Evolutionary conservation across 805 yeast genomes (phyloP).

Genomic region (Metschnikowia chrysomelidarum): DNA sequence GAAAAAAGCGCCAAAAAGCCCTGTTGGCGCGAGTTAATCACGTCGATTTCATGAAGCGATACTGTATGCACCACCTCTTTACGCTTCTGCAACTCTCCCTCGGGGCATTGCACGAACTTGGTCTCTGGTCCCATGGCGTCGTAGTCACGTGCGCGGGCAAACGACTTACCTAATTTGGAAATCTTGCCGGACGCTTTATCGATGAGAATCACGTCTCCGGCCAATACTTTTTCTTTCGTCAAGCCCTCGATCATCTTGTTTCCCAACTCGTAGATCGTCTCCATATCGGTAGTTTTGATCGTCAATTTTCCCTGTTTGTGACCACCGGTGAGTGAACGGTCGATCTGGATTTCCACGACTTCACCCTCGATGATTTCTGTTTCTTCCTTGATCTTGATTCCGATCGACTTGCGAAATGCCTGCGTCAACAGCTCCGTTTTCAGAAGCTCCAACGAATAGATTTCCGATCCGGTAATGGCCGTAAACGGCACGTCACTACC

Average conservation of each 20-base stretch:
- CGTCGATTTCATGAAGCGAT: slow-evolving; percentile 96
- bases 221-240: slow-evolving; percentile 90
- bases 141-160: slow-evolving; percentile 93
- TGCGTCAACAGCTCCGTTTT: slow-evolving; percentile 97
- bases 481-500: slow-evolving; percentile 90
- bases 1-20: slow-evolving; percentile 95
- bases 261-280: slow-evolving; percentile 94
- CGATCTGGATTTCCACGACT: slow-evolving; percentile 94
- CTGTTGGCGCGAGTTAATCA: slow-evolving; percentile 94
- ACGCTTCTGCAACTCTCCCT: slow-evolving; percentile 96
- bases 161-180: slow-evolving; percentile 92
- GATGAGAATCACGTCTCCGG: slow-evolving; percentile 95
- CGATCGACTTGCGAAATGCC: slow-evolving; percentile 94
- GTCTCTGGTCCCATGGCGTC: slow-evolving; percentile 99
- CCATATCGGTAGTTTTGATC: slow-evolving; percentile 97
- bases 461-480: slow-evolving; percentile 91
- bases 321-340: slow-evolving; percentile 92
- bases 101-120: slow-evolving; percentile 96
- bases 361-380: slow-evolving; percentile 98
- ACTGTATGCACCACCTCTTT: slow-evolving; percentile 96
- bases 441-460: slow-evolving; percentile 85
- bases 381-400: slow-evolving; percentile 92
- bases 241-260: slow-evolving; percentile 92
- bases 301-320: slow-evolving; percentile 98
- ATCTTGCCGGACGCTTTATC: slow-evolving; percentile 95